These are phyloP conservation scores for Lyophyllum semitale DNA, from an alignment of 768 basidiomycete species.

Conservation along the genomic window DNA sequence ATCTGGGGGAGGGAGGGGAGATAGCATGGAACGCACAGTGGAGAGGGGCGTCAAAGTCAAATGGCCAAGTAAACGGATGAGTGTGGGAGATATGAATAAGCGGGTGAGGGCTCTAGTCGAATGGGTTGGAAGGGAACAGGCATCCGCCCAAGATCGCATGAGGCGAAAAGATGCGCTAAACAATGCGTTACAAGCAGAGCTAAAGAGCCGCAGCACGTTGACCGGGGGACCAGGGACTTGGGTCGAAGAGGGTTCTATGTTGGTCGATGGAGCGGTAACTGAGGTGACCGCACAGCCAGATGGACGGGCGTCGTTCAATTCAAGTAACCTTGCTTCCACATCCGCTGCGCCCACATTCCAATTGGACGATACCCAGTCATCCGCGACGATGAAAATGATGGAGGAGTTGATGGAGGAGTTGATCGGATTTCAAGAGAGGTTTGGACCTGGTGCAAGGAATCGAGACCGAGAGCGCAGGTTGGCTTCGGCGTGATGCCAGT, in stretches of 20 bases:
- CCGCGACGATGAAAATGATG: slow-evolving; percentile 78
- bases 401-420: slow-evolving; percentile 90
- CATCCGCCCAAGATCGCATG: slow-evolving; percentile 68
- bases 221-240: slow-evolving; percentile 5
- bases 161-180: slow-evolving; percentile 70
- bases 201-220: slow-evolving; percentile 7
- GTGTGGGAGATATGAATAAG: slow-evolving; percentile 97
- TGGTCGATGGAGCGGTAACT: slow-evolving; percentile 15
- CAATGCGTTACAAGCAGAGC: slow-evolving; percentile 45
- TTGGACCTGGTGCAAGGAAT: slow-evolving; percentile 56
- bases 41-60: slow-evolving; percentile 86
- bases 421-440: slow-evolving; percentile 85
- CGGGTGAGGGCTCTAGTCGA: slow-evolving; percentile 87
- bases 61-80: slow-evolving; percentile 93
- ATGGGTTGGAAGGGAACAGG: slow-evolving; percentile 91
- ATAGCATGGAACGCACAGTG: slow-evolving; percentile 59
- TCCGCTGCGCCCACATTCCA: slow-evolving; percentile 1
- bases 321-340: background rate
- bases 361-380: slow-evolving; percentile 17
- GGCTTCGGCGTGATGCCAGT: slow-evolving; percentile 23
- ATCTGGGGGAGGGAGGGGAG: slow-evolving; percentile 41
- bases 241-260: slow-evolving; percentile 17
- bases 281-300: slow-evolving; percentile 1
- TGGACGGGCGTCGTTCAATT: background rate
- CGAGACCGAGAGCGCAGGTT: slow-evolving; percentile 55